phyloP scores from a whole-genome alignment of 495 filamentous ascomycete species.

The Trichoderma gamsii region DNA sequence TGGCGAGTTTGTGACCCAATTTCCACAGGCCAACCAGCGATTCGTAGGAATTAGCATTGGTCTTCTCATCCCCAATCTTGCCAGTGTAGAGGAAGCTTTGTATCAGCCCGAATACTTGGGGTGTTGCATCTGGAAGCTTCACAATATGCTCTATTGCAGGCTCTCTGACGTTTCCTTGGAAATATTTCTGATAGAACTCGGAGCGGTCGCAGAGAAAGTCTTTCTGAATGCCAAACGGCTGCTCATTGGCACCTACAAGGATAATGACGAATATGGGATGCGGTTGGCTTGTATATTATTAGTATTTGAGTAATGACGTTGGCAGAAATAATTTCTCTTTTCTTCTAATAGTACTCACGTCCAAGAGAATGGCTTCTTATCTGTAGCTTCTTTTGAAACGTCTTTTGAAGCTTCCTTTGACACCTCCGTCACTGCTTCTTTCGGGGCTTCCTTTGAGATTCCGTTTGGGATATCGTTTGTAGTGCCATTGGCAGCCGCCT shows the following conservation, averaged over 20 bases:
- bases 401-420: background rate
- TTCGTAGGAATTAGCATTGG: conserved; percentile 42
- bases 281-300: conserved; percentile 34
- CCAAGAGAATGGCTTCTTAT: background rate
- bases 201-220: conserved; percentile 49
- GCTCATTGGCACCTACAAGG: conserved; percentile 43
- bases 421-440: background rate
- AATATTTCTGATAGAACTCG: conserved; percentile 37
- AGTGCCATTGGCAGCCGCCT: background rate
- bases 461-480: background rate
- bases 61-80: conserved; percentile 32
- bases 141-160: conserved; percentile 41
- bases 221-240: conserved; percentile 49
- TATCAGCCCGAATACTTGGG: conserved; percentile 43
- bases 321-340: background rate
- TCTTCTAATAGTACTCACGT: background rate
- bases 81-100: conserved; percentile 50
- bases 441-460: background rate
- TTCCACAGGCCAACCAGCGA: conserved; percentile 48
- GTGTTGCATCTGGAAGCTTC: conserved; percentile 37
- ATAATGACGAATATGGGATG: conserved; percentile 48
- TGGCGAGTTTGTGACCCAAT: conserved; percentile 42
- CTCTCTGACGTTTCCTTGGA: conserved; percentile 27
- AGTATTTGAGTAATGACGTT: background rate
- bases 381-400: too few species aligned